Conservation (phyloP, 208 protist species). For the Angomonas deanei region DNA sequence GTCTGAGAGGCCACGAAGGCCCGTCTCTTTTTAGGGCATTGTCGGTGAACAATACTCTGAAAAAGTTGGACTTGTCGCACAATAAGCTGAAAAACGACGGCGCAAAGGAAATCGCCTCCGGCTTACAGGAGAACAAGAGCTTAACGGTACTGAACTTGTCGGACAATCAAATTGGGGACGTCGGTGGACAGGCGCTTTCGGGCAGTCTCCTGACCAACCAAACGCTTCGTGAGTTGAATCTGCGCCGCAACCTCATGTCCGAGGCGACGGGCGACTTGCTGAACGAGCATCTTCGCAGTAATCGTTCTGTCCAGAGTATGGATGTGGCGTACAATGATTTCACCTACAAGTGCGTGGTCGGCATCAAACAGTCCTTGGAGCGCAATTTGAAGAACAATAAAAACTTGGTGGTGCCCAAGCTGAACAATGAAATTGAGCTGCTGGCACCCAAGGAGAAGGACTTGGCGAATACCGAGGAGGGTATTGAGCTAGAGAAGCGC, state of each 20-base stretch:
- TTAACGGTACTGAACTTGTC: conserved; percentile 63
- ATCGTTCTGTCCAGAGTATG: conserved; percentile 70
- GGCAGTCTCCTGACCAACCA: conserved; percentile 45
- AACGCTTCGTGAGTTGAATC: conserved; percentile 67
- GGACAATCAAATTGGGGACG: conserved; percentile 75
- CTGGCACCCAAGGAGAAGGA: conserved; percentile 83
- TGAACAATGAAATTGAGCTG: conserved; percentile 68
- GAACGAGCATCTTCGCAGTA: conserved; percentile 53
- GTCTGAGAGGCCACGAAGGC: conserved; percentile 42
- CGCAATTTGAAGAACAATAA: conserved; percentile 70
- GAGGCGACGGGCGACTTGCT: conserved; percentile 59
- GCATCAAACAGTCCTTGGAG: conserved; percentile 50
- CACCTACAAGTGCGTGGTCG: conserved; percentile 81
- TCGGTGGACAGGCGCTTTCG: conserved; percentile 67
- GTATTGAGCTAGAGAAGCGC: conserved; percentile 80
- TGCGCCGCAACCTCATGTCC: conserved; percentile 80
- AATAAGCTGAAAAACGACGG: conserved; percentile 85
- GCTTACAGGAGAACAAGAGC: conserved; percentile 57
- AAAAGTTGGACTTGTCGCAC: conserved; percentile 61
- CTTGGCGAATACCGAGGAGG: conserved; percentile 62
- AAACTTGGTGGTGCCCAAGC: conserved; percentile 57
- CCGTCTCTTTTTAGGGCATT: conserved; percentile 52
- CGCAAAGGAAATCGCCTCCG: conserved; percentile 60
- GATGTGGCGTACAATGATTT: conserved; percentile 91
- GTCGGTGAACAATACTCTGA: conserved; percentile 41